phyloP scores from a whole-genome alignment of 441 rosid genomes.

The Populus hybrid region DNA sequence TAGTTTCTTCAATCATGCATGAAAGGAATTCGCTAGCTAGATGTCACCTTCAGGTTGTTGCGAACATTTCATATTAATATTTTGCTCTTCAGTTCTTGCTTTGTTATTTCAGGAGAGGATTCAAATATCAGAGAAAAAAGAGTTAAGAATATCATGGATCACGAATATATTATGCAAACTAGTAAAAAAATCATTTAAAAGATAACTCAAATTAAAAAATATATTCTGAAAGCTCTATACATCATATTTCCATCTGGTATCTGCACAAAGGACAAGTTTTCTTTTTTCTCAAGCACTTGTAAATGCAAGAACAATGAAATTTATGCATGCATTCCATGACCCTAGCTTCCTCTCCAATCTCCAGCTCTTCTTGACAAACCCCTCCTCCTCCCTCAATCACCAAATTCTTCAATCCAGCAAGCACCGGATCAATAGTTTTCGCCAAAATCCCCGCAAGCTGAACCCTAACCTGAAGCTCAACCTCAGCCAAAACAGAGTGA shows the following conservation, averaged over 20 bases:
- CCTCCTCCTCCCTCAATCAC: constrained; percentile 10
- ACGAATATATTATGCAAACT: too few species aligned
- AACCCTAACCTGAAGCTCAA: constrained; percentile 6
- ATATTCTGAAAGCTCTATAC: neutral
- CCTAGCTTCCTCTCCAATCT: constrained; percentile 13
- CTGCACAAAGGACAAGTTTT: constrained; percentile 26
- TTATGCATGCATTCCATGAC: constrained; percentile 26
- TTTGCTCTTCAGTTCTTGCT: too few species aligned
- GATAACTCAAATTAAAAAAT: too few species aligned
- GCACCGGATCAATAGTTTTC: constrained; percentile 11
- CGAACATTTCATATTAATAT: too few species aligned
- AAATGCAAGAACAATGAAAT: constrained; percentile 23
- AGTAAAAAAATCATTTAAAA: too few species aligned
- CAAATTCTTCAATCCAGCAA: neutral
- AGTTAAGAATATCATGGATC: too few species aligned
- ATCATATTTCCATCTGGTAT: constrained; percentile 7
- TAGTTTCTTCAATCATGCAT: neutral
- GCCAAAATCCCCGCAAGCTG: constrained; percentile 17
- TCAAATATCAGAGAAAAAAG: too few species aligned
- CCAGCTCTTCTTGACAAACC: constrained; percentile 23
- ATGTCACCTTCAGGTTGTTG: too few species aligned
- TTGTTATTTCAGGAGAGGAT: too few species aligned
- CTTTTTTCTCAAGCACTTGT: constrained; percentile 13
- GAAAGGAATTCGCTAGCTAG: neutral
- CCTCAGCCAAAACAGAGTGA: constrained; percentile 3